Evolutionary conservation across 495 filamentous ascomycete species (phyloP).

Genomic region (Lepidopterella palustris): DNA sequence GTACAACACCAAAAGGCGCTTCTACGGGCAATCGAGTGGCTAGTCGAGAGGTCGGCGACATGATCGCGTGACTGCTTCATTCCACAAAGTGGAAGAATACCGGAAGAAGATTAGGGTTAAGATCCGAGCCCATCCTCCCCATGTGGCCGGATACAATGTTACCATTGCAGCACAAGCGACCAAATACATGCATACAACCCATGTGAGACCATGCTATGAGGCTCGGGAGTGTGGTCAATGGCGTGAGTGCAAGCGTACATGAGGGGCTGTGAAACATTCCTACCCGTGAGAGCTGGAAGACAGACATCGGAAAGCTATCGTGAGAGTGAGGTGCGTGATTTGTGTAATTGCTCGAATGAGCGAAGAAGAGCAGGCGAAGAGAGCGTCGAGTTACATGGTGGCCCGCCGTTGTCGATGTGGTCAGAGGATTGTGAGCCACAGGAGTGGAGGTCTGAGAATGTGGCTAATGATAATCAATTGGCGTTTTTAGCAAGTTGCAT

Average conservation of each 20-base stretch:
- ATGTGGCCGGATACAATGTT: constrained; percentile 32
- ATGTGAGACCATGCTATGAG: constrained; percentile 44
- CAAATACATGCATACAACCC: constrained; percentile 24
- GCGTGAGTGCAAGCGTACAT: constrained; percentile 29
- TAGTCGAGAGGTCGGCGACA: constrained; percentile 45
- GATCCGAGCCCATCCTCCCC: constrained; percentile 59
- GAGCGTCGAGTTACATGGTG: constrained; percentile 10
- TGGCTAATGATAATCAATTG: not conserved
- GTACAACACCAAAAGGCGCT: constrained; percentile 11
- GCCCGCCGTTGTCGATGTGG: constrained; percentile 24
- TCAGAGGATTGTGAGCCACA: constrained; percentile 16
- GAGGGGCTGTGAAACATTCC: constrained; percentile 51
- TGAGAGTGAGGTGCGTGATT: constrained; percentile 55
- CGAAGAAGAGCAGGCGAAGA: constrained; percentile 34
- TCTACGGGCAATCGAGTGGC: constrained; percentile 20
- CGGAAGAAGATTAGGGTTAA: constrained; percentile 69
- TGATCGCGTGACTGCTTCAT: constrained; percentile 46
- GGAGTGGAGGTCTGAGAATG: constrained; percentile 7
- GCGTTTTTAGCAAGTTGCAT: not conserved
- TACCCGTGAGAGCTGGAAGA: constrained; percentile 49
- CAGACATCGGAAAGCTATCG: constrained; percentile 56
- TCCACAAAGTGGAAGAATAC: constrained; percentile 46
- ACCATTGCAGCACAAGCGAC: constrained; percentile 28
- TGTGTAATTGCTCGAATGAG: constrained; percentile 32
- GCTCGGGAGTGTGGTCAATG: constrained; percentile 35